Percentiles rank a stretch among this genome's conserved stretches.
phyloP scores from a whole-genome alignment of 768 basidiomycete species.

The Suillus subaureus region DNA sequence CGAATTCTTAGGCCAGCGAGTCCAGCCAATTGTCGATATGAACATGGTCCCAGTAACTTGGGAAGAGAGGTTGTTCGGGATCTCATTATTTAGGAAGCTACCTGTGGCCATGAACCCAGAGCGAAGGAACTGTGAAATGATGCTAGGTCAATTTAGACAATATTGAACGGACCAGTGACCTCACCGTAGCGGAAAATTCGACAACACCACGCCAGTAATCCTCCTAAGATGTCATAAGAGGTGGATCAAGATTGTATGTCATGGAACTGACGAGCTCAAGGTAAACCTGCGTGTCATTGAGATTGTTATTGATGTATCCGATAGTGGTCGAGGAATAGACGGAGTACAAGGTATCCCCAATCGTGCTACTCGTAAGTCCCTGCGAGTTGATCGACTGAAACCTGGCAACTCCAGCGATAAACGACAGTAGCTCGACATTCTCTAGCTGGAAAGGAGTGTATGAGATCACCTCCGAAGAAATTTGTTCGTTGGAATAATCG shows the following conservation, averaged over 20 bases:
- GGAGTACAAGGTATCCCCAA: slow-evolving; percentile 23
- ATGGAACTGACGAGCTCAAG: not conserved
- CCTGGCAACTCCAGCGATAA: slow-evolving; percentile 14
- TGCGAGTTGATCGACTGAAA: slow-evolving; percentile 17
- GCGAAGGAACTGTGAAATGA: slow-evolving; percentile 9
- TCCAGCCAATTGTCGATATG: slow-evolving; percentile 12
- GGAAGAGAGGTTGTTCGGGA: slow-evolving; percentile 9
- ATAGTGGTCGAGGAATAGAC: slow-evolving; percentile 7
- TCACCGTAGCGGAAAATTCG: slow-evolving; percentile 12
- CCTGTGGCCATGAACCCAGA: slow-evolving; percentile 9
- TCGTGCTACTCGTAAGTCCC: slow-evolving; percentile 15
- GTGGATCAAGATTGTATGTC: not conserved
- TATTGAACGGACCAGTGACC: not conserved
- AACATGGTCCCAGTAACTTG: slow-evolving; percentile 9
- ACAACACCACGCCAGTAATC: slow-evolving; percentile 14
- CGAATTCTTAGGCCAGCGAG: slow-evolving; percentile 4
- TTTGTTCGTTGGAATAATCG: slow-evolving; percentile 6
- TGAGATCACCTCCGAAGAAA: not conserved
- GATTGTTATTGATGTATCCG: not conserved
- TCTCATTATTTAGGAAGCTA: not conserved
- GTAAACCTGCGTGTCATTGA: slow-evolving; percentile 4
- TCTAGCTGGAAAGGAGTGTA: not conserved
- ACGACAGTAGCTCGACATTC: slow-evolving; percentile 15
- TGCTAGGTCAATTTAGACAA: not conserved
- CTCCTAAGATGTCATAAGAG: slow-evolving; percentile 1